Evolutionary conservation across 2,329 filamentous ascomycete genomes (phyloP), one percentile per base, ranked within the genome.

Genomic region (Acephala macrosclerotiorum): DNA sequence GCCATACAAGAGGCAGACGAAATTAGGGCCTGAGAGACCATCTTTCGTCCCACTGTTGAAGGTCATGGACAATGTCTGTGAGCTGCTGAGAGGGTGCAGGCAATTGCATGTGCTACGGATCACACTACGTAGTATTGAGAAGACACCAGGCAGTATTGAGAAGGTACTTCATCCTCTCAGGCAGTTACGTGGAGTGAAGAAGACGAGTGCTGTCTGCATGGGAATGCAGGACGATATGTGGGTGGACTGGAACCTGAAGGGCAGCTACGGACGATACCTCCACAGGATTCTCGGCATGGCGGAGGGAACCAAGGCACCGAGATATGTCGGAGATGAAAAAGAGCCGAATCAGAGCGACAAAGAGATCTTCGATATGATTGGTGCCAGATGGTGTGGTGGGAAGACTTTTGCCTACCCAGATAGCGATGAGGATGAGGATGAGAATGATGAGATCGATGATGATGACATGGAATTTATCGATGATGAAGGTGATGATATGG

Each of bases 291-390:
- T 63, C 36, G 26, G 18, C 12, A 51, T 63, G 40, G 40, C 55
- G 3, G 47, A 40, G 25, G 61, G 55, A 14, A 16, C 40, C 8
- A 26, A 42, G 16, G 61, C 61, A 25, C 61, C 40, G 7, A 40
- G 29, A 18, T 63, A 59, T 16, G 45, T 51, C 40, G 26, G 40
- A 26, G 61, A 58, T 38, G 56, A 63, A 14, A 63, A 40, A 29
- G 51, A 61, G 22, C 42, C 58, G 11, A 45, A 57, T 22, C 49
- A 56, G 35, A 42, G 4, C 36, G 49, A 62, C 16, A 33, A 61
- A 53, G 29, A 53, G 11, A 61, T 61, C 8, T 61, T 61, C 22
- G 58, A 61, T 25, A 51, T 53, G 58, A 35, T 61, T 20, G 58
- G 58, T 12, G 58, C 25, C 16, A 40, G 38, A 35, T 57, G 60